phyloP scores from a whole-genome alignment of 805 yeast species.

The Candida khao-thaluensis region DNA sequence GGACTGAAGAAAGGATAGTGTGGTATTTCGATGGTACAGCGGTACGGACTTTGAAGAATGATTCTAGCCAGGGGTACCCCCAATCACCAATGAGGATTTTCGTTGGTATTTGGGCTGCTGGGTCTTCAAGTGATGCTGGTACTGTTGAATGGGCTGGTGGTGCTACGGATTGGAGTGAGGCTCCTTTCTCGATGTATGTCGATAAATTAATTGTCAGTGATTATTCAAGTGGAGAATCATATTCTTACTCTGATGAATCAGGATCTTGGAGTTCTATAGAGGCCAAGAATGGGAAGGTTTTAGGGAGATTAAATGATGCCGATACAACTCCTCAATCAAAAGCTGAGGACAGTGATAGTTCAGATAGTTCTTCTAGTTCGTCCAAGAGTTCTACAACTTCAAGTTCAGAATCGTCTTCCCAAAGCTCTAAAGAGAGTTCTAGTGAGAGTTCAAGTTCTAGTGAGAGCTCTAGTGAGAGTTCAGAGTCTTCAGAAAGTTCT shows the following conservation, averaged over 20 bases:
- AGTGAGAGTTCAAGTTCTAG: constrained; percentile 4
- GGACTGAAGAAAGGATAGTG: constrained; percentile 62
- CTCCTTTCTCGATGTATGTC: constrained; percentile 67
- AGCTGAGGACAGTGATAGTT: constrained; percentile 18
- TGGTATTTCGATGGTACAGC: constrained; percentile 72
- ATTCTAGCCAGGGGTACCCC: constrained; percentile 68
- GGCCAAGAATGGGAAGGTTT: constrained; percentile 57
- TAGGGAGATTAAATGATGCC: constrained; percentile 52
- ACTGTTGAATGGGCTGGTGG: constrained; percentile 86
- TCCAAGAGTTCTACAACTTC: constrained; percentile 8
- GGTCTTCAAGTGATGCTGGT: constrained; percentile 59
- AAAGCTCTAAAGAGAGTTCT: constrained; percentile 6
- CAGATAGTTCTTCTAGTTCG: constrained; percentile 3
- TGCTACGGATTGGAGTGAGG: constrained; percentile 55
- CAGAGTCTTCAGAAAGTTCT: constrained; percentile 2
- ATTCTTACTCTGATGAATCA: constrained; percentile 50
- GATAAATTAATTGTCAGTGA: constrained; percentile 57
- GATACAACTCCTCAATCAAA: constrained; percentile 29
- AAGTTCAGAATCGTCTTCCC: background rate
- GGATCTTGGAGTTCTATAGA: constrained; percentile 60
- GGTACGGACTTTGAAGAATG: constrained; percentile 60
- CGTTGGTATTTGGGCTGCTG: constrained; percentile 79
- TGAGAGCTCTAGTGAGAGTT: constrained; percentile 10
- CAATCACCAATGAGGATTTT: constrained; percentile 77
- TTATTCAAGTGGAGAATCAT: constrained; percentile 61